Evolutionary conservation across 2,329 filamentous ascomycete species (phyloP).

Genomic region (Zopfia rhizophila): DNA sequence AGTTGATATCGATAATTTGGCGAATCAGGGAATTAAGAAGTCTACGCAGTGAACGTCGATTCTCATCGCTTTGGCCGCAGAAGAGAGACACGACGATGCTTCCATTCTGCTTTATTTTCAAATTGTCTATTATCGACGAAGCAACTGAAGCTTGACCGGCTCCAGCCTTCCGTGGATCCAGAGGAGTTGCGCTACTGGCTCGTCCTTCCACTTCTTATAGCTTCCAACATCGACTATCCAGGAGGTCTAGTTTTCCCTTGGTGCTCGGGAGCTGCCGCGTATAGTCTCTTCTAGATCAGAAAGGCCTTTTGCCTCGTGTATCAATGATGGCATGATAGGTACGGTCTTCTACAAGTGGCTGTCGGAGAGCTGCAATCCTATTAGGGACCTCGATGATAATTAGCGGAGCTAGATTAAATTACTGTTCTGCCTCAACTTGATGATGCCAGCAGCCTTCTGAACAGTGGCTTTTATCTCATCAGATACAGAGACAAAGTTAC

Average conservation of each 20-base stretch:
- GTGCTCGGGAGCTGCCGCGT: conserved; percentile 23
- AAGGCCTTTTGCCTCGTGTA: conserved; percentile 28
- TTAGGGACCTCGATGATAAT: too few relatives aligned
- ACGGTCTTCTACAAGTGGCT: conserved; percentile 28
- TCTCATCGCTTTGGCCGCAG: conserved; percentile 34
- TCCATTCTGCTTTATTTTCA: conserved; percentile 13
- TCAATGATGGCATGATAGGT: conserved; percentile 30
- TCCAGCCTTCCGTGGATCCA: conserved; percentile 38
- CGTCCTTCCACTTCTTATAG: conserved; percentile 26
- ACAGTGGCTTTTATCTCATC: conserved; percentile 35
- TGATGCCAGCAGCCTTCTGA: conserved; percentile 29
- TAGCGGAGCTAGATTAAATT: neutral
- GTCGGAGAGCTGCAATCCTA: too few relatives aligned
- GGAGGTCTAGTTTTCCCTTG: conserved; percentile 20
- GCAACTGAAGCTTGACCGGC: conserved; percentile 32
- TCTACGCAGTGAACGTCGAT: conserved; percentile 24
- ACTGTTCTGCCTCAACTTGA: conserved; percentile 32
- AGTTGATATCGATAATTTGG: conserved; percentile 30
- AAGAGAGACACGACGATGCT: conserved; percentile 32
- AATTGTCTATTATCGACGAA: conserved; percentile 28
- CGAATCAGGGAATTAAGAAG: conserved; percentile 30
- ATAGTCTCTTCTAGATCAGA: conserved; percentile 26
- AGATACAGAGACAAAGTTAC: conserved; percentile 36
- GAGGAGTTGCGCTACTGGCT: conserved; percentile 19
- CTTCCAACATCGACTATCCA: conserved; percentile 24